Evolutionary conservation across 192 early-diverging fungal species (phyloP), one percentile per base, ranked within the genome.

Genomic region (Oehlia diaphana): DNA sequence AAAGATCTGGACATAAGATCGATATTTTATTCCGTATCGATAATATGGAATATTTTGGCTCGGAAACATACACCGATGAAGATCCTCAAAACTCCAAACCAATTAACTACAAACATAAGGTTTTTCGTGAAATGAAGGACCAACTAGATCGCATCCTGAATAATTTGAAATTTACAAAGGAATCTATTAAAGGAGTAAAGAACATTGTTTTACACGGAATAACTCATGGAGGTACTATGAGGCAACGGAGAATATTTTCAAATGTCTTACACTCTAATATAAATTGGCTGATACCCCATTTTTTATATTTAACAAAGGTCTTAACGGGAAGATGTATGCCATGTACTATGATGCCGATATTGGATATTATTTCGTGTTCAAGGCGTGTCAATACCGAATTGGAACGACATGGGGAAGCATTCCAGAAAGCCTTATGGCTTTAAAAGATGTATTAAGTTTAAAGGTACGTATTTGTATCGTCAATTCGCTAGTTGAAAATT

Each of bases 21-120:
- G 58, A 76, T 63, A 76, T 76, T 76, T 6, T 76, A 2, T 76
- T 76, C 53, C 61, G 58, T 63, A 76, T 76, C 1, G 58, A 76
- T 63, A n/a, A 76, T 63, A 63, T 64, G 74, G 74, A 76, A 64
- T 75, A 72, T 47, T 72, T 72, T 2, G 42, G 71, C 21, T 26
- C 44, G 10, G 70, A 72, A 72, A 72, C 71, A 19, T 72, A 37
- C 71, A 47, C 26, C n/a, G 37, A 72, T 72, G 71, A 72, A 26
- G 70, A 72, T 72, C n/a, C 64, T 3, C 23, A 65, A 3, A 65
- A 65, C 19, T 65, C 64, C 0, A 72, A 72, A 37, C 70, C 37
- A 31, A 72, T 72, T 72, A 7, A 2, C 39, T 72, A 72, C 39
- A 72, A 72, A 26, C 39, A 72, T 4, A 72, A 72, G 26, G 0